phyloP scores from a whole-genome alignment of 2,329 filamentous ascomycete genomes.

The Coniochaeta sp. region DNA sequence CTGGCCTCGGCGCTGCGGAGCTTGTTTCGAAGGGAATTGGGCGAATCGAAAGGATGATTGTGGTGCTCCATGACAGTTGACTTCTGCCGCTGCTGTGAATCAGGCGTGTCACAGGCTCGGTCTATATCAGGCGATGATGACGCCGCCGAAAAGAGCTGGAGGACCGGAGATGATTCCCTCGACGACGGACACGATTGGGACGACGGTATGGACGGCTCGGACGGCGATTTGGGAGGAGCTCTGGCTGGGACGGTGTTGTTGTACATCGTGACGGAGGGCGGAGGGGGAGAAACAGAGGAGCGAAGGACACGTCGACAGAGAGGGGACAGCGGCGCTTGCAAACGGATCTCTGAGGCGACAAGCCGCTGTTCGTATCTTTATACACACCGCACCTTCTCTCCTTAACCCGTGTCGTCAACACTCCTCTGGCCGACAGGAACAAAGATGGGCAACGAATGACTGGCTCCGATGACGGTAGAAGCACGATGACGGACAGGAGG shows the following conservation, averaged over 20 bases:
- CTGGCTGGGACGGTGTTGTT: not conserved
- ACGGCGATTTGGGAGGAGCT: not conserved
- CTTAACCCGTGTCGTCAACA: conserved; percentile 11
- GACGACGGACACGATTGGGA: not conserved
- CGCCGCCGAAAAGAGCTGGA: not conserved
- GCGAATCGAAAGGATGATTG: not conserved
- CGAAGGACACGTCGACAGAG: not conserved
- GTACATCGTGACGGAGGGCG: not conserved
- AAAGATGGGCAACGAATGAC: conserved; percentile 5
- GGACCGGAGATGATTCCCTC: not conserved
- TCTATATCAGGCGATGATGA: conserved; percentile 2
- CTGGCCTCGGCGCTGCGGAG: not conserved
- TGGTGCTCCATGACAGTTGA: not conserved
- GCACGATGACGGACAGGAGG: conserved; percentile 4
- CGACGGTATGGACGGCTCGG: not conserved
- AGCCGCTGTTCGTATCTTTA: not conserved
- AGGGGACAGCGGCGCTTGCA: not conserved
- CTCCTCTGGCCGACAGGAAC: not conserved
- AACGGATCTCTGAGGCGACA: conserved; percentile 1
- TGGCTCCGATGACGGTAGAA: conserved; percentile 3
- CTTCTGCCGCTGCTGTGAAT: not conserved
- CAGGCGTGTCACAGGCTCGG: not conserved
- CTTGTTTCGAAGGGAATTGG: not conserved
- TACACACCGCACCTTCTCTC: conserved; percentile 10
- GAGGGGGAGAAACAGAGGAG: not conserved